Percentiles rank a stretch among this genome's conserved stretches.
These are phyloP conservation scores for Diplotaxis tenuifolia DNA, from an alignment of 345 rosid genomes.

Conservation along the genomic window DNA sequence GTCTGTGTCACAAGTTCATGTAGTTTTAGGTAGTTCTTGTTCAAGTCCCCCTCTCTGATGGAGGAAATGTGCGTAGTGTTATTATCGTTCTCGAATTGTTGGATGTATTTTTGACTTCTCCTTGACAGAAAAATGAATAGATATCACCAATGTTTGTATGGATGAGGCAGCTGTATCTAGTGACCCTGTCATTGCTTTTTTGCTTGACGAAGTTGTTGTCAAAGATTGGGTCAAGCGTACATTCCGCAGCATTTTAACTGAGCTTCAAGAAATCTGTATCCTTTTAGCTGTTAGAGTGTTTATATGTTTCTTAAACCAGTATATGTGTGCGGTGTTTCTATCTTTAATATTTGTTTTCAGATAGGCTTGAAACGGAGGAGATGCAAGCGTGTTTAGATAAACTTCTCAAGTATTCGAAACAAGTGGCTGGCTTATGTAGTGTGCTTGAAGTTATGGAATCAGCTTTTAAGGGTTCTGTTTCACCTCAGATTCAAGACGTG, in stretches of 20 bases:
- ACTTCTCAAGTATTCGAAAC: constrained; percentile 59
- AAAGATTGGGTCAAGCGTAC: constrained; percentile 97
- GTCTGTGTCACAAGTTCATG: not conserved
- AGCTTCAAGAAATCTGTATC: constrained; percentile 85
- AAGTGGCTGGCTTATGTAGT: constrained; percentile 60
- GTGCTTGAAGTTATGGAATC: constrained; percentile 86
- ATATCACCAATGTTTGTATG: constrained; percentile 93
- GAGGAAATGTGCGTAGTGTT: not conserved
- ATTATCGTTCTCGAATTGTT: not conserved
- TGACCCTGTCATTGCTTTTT: constrained; percentile 87
- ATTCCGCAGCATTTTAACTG: constrained; percentile 53
- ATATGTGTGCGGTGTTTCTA: constrained; percentile 21
- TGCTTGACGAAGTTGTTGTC: constrained; percentile 98
- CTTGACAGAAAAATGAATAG: constrained; percentile 62
- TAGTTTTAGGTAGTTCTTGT: constrained; percentile 6
- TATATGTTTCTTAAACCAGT: constrained; percentile 14
- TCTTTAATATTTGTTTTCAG: constrained; percentile 55
- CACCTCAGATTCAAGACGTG: constrained; percentile 73
- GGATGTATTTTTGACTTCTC: constrained; percentile 28
- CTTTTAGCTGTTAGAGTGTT: constrained; percentile 38
- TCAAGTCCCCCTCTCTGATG: not conserved
- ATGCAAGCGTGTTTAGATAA: constrained; percentile 51
- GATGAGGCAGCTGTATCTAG: constrained; percentile 98
- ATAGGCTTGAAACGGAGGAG: constrained; percentile 57
- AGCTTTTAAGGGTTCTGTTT: constrained; percentile 72